Conservation (phyloP, 352 stramenopile species). For the Stramenopiles sp. region DNA sequence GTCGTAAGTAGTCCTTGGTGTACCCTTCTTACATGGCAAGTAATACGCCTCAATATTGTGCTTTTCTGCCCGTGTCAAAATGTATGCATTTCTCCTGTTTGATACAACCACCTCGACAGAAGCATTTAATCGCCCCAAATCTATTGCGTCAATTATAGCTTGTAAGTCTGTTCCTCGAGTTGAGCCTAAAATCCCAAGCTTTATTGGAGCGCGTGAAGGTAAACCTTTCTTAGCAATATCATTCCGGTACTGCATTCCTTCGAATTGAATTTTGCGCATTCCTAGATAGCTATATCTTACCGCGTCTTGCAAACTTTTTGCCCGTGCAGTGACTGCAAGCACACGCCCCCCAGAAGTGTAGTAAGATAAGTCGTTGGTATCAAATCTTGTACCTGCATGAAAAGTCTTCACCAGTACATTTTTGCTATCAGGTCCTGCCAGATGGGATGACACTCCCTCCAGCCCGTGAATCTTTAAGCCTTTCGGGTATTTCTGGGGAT, state of each 20-base stretch:
- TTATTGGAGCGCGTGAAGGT: constrained; percentile 63
- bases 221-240: constrained; percentile 86
- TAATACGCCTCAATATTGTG: constrained; percentile 40
- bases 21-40: constrained; percentile 43
- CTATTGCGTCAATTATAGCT: constrained; percentile 85
- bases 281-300: constrained; percentile 70
- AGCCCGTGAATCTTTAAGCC: constrained; percentile 96
- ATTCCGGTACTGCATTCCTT: constrained; percentile 76
- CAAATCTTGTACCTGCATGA: constrained; percentile 83
- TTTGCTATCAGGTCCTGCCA: constrained; percentile 49
- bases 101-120: constrained; percentile 86
- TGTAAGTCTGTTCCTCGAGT: constrained; percentile 81
- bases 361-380: constrained; percentile 34
- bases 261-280: constrained; percentile 53
- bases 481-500: constrained; percentile 54
- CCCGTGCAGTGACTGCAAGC: constrained; percentile 81
- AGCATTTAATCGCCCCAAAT: constrained; percentile 55
- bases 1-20: constrained; percentile 78
- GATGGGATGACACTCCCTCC: constrained; percentile 30
- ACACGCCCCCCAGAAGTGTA: constrained; percentile 86
- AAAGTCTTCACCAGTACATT: constrained; percentile 83
- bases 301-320: constrained; percentile 61
- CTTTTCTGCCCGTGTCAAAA: constrained; percentile 73
- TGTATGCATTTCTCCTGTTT: constrained; percentile 73
- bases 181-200: constrained; percentile 80